Conservation (phyloP, 139 green algal species). For the Chlamydomonas incerta region DNA sequence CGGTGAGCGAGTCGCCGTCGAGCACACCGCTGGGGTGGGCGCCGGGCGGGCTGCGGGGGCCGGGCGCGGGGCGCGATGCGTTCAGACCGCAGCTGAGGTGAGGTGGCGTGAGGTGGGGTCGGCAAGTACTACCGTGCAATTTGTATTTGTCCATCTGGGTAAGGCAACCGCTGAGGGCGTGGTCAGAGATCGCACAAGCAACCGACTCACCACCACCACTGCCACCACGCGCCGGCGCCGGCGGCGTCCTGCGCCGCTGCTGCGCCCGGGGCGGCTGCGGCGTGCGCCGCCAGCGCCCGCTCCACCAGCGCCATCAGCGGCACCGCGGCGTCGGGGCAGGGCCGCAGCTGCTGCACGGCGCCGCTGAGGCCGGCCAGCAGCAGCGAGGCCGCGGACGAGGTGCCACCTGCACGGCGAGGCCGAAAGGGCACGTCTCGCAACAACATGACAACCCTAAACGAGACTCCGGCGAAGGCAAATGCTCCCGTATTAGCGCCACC, state of each 20-base stretch:
- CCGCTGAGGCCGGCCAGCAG: slow-evolving; percentile 13
- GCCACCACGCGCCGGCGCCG: neutral
- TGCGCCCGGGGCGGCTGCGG: neutral
- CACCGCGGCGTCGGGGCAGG: slow-evolving; percentile 12
- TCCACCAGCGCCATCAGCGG: slow-evolving; percentile 32
- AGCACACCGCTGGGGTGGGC: neutral
- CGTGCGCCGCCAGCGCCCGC: neutral
- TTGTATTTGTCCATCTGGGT: no score
- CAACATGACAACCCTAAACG: no score
- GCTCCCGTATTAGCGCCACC: no score
- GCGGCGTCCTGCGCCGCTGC: neutral
- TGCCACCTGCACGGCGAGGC: no score
- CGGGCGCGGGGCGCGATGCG: no score
- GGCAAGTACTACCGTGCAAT: no score
- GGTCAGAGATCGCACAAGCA: no score
- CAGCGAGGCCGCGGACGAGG: neutral
- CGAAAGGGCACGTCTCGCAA: no score
- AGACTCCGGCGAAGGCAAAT: no score
- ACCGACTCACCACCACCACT: neutral
- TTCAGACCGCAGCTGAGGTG: no score
- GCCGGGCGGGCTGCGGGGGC: neutral
- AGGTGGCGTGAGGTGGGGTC: no score
- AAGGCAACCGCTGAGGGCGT: no score
- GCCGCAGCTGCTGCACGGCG: neutral
- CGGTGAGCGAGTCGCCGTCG: slow-evolving; percentile 13